A percentile compares a stretch with the other conserved stretches of the same genome.
Conservation (phyloP, 352 stramenopile species). For the Phytopythium montanum region DNA sequence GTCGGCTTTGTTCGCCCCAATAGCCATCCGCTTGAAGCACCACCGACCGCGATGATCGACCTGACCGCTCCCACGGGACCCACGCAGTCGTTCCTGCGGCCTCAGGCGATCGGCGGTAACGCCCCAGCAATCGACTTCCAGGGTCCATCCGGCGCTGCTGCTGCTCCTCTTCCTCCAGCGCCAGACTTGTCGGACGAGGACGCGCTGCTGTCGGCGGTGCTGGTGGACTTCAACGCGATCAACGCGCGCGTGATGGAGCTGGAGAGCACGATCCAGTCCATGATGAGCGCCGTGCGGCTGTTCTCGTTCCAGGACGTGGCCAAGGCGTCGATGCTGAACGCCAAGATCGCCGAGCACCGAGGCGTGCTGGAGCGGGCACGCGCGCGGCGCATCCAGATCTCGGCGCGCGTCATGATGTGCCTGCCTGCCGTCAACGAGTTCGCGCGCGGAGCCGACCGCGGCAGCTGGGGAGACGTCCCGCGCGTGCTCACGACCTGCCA, state of each 20-base stretch:
- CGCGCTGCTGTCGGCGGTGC: slow-evolving; percentile 29
- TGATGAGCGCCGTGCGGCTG: slow-evolving; percentile 23
- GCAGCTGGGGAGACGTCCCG: slow-evolving; percentile 35
- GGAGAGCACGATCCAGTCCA: slow-evolving; percentile 20
- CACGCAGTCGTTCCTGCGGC: neutral
- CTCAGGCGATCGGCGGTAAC: neutral
- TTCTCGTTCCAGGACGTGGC: slow-evolving; percentile 43
- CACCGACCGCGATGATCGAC: neutral
- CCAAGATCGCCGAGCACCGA: slow-evolving; percentile 32
- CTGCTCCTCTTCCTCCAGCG: neutral
- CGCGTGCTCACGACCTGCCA: slow-evolving; percentile 40
- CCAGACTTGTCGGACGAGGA: slow-evolving; percentile 24
- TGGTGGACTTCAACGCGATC: slow-evolving; percentile 34
- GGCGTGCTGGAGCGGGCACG: slow-evolving; percentile 22
- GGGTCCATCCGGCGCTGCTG: neutral
- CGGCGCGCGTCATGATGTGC: slow-evolving; percentile 54
- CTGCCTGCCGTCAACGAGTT: slow-evolving; percentile 39
- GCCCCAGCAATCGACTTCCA: neutral
- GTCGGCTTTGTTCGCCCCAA: neutral
- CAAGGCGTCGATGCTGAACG: slow-evolving; percentile 39
- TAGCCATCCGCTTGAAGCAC: neutral
- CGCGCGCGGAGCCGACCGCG: slow-evolving; percentile 25
- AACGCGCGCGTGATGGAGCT: slow-evolving; percentile 28
- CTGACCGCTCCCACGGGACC: neutral
- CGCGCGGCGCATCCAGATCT: slow-evolving; percentile 32